Conservation (phyloP, 345 rosid genomes). For the Acer saccharum region DNA sequence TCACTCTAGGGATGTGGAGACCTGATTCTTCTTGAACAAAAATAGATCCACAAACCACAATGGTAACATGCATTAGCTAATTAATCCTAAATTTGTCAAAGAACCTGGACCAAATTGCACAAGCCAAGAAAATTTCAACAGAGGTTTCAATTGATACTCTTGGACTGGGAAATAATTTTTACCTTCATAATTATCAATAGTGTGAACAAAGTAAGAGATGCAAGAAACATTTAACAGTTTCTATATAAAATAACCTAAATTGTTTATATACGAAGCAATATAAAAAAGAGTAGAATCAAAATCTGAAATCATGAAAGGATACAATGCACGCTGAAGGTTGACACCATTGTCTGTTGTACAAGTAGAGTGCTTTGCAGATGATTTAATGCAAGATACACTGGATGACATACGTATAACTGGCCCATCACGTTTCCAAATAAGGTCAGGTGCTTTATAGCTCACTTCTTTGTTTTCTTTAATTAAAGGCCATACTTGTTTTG, state of each 20-base stretch:
- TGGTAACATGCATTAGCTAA: neutral
- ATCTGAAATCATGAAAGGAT: slow-evolving; percentile 50
- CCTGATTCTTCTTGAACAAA: neutral
- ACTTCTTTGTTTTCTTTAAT: slow-evolving; percentile 26
- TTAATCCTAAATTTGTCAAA: neutral
- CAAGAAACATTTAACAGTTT: too few relatives aligned
- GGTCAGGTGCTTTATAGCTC: slow-evolving; percentile 36
- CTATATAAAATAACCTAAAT: neutral
- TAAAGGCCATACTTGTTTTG: slow-evolving; percentile 56
- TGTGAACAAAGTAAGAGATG: neutral
- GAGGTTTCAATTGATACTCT: neutral
- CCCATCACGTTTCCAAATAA: slow-evolving; percentile 42
- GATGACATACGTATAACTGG: slow-evolving; percentile 39
- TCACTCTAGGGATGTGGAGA: neutral
- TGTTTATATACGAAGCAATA: neutral
- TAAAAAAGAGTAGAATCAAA: slow-evolving; percentile 4
- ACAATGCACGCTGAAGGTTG: slow-evolving; percentile 49
- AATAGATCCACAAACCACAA: neutral
- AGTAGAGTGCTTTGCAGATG: slow-evolving; percentile 34
- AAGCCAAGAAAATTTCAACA: slow-evolving; percentile 5
- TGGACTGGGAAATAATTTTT: neutral
- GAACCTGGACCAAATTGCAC: neutral
- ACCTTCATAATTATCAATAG: neutral
- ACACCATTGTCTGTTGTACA: slow-evolving; percentile 23
- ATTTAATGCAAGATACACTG: slow-evolving; percentile 57